Conservation (phyloP, 768 basidiomycete genomes). For the Pholiota conissans region DNA sequence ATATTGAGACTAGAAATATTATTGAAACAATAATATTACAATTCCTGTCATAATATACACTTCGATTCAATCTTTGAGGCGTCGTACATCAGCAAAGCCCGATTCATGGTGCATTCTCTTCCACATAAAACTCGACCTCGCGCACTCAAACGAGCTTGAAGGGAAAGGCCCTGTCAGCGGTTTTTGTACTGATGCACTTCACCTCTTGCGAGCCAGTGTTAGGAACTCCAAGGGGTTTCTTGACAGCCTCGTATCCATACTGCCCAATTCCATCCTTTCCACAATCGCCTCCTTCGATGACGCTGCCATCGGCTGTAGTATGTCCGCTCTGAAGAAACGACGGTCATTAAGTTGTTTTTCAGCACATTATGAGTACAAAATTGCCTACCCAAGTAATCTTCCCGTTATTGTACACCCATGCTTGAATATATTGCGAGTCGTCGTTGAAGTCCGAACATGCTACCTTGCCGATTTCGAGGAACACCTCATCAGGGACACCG, state of each 20-base stretch:
- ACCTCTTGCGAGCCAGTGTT: conserved; percentile 5
- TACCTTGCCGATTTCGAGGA: not conserved
- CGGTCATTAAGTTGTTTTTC: not conserved
- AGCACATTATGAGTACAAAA: not conserved
- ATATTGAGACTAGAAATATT: too few relatives aligned
- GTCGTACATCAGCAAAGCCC: too few relatives aligned
- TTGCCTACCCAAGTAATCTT: conserved; percentile 1
- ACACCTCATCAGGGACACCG: conserved; percentile 6
- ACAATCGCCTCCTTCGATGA: conserved; percentile 8
- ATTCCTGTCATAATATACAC: too few relatives aligned
- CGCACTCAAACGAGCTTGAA: not conserved
- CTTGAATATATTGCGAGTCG: not conserved
- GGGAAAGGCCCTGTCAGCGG: conserved; percentile 5
- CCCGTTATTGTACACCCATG: conserved; percentile 4
- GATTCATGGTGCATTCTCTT: too few relatives aligned
- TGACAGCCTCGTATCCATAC: conserved; percentile 8
- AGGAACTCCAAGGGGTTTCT: conserved; percentile 7
- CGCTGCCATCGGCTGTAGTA: conserved; percentile 1
- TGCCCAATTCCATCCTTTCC: conserved; percentile 6
- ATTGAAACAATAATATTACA: too few relatives aligned
- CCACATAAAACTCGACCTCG: too few relatives aligned
- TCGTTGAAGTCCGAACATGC: conserved; percentile 2
- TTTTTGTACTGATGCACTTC: conserved; percentile 7
- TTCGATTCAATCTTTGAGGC: too few relatives aligned
- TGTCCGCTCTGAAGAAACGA: not conserved